phyloP scores from a whole-genome alignment of 2,329 filamentous ascomycete species.

The Microascus cirrosus region DNA sequence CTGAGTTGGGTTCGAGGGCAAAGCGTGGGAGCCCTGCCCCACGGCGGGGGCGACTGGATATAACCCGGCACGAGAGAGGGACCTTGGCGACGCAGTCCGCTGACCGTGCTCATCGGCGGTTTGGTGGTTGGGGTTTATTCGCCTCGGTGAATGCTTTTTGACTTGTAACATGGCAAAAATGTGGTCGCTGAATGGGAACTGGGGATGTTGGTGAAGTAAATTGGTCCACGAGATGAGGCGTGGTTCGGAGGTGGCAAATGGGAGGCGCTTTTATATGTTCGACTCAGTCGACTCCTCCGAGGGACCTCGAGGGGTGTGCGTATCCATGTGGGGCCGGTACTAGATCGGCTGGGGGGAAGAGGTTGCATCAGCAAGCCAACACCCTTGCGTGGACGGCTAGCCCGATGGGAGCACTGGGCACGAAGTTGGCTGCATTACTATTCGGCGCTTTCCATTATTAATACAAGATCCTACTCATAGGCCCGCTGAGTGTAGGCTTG shows the following conservation, averaged over 20 bases:
- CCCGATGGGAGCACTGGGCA: not conserved
- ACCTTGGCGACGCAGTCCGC: not conserved
- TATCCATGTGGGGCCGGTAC: not conserved
- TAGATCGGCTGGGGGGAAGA: not conserved
- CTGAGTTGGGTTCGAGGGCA: not conserved
- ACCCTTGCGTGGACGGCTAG: conserved; percentile 1
- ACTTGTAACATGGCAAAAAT: conserved; percentile 1
- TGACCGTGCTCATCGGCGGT: not conserved
- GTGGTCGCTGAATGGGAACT: not conserved
- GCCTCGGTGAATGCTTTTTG: not conserved
- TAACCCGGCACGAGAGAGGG: not conserved
- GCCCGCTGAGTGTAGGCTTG: not conserved
- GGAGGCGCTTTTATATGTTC: conserved; percentile 1
- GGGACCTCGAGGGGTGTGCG: not conserved
- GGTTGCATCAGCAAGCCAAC: conserved; percentile 2
- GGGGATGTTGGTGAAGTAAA: not conserved
- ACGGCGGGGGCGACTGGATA: not conserved
- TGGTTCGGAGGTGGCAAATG: conserved; percentile 2
- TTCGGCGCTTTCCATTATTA: conserved; percentile 2
- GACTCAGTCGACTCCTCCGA: not conserved
- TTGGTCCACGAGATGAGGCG: not conserved
- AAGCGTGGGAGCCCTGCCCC: not conserved
- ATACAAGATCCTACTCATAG: conserved; percentile 2
- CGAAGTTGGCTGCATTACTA: not conserved
- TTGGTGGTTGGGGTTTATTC: not conserved